These are phyloP conservation scores for Syncephalis plumigaleata DNA, from an alignment of 371 early-diverging fungal species.

Conservation along the genomic window DNA sequence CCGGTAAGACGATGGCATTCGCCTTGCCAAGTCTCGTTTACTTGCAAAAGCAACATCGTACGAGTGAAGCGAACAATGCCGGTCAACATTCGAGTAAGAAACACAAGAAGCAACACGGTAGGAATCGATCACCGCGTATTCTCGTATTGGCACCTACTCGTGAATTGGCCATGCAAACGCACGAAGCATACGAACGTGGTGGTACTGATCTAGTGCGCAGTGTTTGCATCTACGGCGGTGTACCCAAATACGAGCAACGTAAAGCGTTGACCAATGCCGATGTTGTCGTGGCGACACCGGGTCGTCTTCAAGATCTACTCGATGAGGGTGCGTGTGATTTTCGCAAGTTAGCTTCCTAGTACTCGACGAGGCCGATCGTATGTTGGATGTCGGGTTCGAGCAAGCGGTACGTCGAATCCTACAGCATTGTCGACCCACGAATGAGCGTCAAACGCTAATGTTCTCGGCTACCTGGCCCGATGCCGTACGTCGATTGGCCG, in stretches of 20 bases:
- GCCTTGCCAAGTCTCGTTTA: constrained; percentile 80
- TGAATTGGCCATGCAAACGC: constrained; percentile 89
- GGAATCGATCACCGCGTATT: constrained; percentile 39
- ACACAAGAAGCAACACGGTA: constrained; percentile 15
- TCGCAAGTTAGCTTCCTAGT: constrained; percentile 63
- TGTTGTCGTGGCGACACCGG: constrained; percentile 89
- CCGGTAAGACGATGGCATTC: constrained; percentile 89
- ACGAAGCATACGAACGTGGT: constrained; percentile 50
- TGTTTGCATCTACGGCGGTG: constrained; percentile 62
- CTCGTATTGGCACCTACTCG: constrained; percentile 90
- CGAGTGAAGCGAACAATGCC: constrained; percentile 25
- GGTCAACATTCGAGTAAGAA: constrained; percentile 4
- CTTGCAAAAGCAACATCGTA: constrained; percentile 28
- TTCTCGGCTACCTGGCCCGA: constrained; percentile 66
- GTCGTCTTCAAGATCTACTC: constrained; percentile 83
- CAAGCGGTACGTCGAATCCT: constrained; percentile 73
- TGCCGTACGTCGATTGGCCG: constrained; percentile 69
- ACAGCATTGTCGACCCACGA: constrained; percentile 19
- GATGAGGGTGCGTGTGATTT: constrained; percentile 56
- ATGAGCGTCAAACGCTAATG: constrained; percentile 73
- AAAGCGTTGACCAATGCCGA: constrained; percentile 45
- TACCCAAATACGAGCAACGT: constrained; percentile 46
- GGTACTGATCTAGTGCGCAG: constrained; percentile 49
- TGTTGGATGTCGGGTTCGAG: constrained; percentile 87
- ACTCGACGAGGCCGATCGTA: constrained; percentile 92